Evolutionary conservation across 768 basidiomycete genomes (phyloP).

Genomic region (Suillus paluster): DNA sequence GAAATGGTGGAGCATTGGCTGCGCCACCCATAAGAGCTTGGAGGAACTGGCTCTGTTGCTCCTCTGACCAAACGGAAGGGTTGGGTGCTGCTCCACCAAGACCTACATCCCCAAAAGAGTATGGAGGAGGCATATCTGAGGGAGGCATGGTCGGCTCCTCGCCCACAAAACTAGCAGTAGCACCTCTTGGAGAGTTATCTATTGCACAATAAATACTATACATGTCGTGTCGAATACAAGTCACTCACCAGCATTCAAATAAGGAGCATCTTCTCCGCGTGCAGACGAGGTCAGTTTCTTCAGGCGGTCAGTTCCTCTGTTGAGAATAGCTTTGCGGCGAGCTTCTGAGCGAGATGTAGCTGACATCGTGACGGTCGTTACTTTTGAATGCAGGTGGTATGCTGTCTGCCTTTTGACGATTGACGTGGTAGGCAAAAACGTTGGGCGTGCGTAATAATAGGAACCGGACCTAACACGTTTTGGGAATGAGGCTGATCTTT

Average conservation of each 20-base stretch:
- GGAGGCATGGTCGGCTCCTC: slow-evolving; percentile 38
- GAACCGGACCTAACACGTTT: slow-evolving; percentile 10
- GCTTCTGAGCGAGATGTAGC: slow-evolving; percentile 78
- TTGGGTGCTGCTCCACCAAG: slow-evolving; percentile 41
- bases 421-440: slow-evolving; percentile 5
- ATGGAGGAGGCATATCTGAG: slow-evolving; percentile 25
- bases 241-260: slow-evolving; percentile 50
- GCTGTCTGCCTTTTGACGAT: slow-evolving; percentile 6
- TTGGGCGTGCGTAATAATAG: slow-evolving; percentile 8
- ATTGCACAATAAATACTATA: neutral
- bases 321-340: slow-evolving; percentile 75
- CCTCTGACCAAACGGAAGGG: slow-evolving; percentile 65
- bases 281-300: slow-evolving; percentile 79
- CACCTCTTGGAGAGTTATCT: slow-evolving; percentile 20
- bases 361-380: slow-evolving; percentile 38
- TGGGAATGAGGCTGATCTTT: slow-evolving; percentile 5
- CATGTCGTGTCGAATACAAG: neutral
- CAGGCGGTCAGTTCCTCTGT: slow-evolving; percentile 72
- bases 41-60: slow-evolving; percentile 72
- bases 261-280: slow-evolving; percentile 69
- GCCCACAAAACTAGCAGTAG: slow-evolving; percentile 38
- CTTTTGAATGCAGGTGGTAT: neutral
- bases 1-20: slow-evolving; percentile 34
- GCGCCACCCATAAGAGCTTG: slow-evolving; percentile 58
- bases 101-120: slow-evolving; percentile 25